Evolutionary conservation across 805 yeast species (phyloP), one percentile per base, ranked within the genome.

Genomic region (Ogataea corticis): DNA sequence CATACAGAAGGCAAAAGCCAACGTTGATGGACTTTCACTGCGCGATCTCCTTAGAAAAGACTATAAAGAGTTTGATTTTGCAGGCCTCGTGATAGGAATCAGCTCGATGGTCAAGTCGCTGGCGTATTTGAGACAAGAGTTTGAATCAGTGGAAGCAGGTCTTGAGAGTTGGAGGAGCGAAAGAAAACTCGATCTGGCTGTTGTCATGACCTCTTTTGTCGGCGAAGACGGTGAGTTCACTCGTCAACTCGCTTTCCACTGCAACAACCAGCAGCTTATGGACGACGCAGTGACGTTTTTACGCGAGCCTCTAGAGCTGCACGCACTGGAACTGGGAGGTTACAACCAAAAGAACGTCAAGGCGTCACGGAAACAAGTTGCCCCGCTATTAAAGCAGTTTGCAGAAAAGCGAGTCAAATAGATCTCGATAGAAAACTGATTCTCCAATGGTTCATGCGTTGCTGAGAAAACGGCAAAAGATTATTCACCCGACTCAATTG

Each of bases 351-450:
- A 42, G 4, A 80, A 85, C 48, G 56, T 75, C 12, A 62, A 67
- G 7, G 91, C 92, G 1, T 85, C 94, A 29, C 75, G 97, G 56
- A 91, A 91, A 61, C 95, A 87, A 61, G 87, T 90, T 11, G 96
- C 87, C 4, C 97, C 97, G 1, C 59, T 71, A 12, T 44, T 77
- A 28, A 54, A 57, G 27, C 33, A 45, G 11, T 57, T 39, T 38
- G 32, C 44, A 10, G 19, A 34, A 19, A 9, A 21, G 25, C 25
- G 25, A 21, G 33, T 44, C 42, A 52, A 29, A 42, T 32, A 52
- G 46, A 48, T 10, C 39, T 25, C 4, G 62, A 56, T 31, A 67
- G 37, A 48, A 60, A 65, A 23, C 64, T 52, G 15, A 59, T 50
- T 5, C 52, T 58, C 71, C 71, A 68, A n/a, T 51, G 52, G 15